Percentiles rank a stretch among this genome's conserved stretches.
phyloP scores from a whole-genome alignment of 352 stramenopile species.

The Globisporangium camurandrum region DNA sequence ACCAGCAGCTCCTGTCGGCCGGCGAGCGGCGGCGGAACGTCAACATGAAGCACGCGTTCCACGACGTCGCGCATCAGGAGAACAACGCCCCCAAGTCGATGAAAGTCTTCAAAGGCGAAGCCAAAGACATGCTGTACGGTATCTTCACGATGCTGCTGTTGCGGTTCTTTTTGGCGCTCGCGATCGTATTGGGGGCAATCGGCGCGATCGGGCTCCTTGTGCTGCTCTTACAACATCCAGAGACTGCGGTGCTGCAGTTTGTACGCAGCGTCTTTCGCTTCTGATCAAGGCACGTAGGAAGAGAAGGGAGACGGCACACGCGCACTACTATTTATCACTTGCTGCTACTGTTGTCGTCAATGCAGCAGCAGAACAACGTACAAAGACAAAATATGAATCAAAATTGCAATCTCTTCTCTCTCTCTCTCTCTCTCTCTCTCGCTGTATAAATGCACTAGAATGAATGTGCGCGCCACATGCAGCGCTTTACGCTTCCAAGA shows the following conservation, averaged over 20 bases:
- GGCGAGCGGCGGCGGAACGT: slow-evolving; percentile 19
- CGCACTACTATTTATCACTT: slow-evolving; percentile 9
- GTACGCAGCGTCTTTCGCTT: slow-evolving; percentile 8
- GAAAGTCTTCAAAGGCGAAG: slow-evolving; percentile 46
- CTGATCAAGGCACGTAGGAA: background rate
- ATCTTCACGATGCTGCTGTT: slow-evolving; percentile 58
- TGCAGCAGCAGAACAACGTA: too few species aligned
- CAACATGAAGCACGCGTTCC: slow-evolving; percentile 24
- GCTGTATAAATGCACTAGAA: background rate
- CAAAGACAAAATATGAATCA: too few species aligned
- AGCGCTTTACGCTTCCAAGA: slow-evolving; percentile 30
- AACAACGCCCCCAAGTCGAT: slow-evolving; percentile 47
- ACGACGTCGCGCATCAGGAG: slow-evolving; percentile 31
- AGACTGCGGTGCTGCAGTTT: slow-evolving; percentile 23
- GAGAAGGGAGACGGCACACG: too few species aligned
- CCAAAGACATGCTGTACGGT: slow-evolving; percentile 43
- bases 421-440: background rate
- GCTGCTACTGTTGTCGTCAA: too few species aligned
- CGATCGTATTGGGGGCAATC: slow-evolving; percentile 25
- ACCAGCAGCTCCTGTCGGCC: slow-evolving; percentile 10
- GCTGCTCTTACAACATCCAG: slow-evolving; percentile 28
- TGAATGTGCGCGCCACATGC: slow-evolving; percentile 11
- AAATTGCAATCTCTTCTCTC: too few species aligned
- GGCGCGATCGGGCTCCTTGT: slow-evolving; percentile 24
- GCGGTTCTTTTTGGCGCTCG: slow-evolving; percentile 37